Conservation (phyloP, 371 early-diverging fungal genomes). For the Encephalitozoon cuniculi region DNA sequence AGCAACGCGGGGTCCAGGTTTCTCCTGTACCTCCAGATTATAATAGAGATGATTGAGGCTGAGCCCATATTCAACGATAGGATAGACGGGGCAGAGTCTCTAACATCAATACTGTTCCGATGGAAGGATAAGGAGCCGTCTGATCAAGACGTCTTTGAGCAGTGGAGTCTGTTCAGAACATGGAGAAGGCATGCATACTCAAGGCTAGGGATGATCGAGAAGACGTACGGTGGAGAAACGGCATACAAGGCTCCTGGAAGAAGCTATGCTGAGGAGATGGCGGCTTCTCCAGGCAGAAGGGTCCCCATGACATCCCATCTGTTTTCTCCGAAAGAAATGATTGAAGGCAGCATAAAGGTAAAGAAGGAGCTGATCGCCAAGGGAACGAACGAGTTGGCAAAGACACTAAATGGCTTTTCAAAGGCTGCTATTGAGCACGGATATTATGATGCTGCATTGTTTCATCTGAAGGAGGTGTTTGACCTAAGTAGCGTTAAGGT, state of each 20-base stretch:
- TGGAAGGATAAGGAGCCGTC: constrained; percentile 51
- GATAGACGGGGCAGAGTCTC: constrained; percentile 28
- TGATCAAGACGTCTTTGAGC: neutral
- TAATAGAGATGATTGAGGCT: constrained; percentile 55
- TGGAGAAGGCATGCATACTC: constrained; percentile 30
- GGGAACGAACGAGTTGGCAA: constrained; percentile 54
- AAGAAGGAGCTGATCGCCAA: constrained; percentile 31
- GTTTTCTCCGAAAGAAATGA: constrained; percentile 11
- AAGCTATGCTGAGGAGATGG: neutral
- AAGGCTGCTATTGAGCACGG: constrained; percentile 30
- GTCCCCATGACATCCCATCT: neutral
- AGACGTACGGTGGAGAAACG: neutral
- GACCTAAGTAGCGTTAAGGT: constrained; percentile 56
- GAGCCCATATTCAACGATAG: constrained; percentile 33
- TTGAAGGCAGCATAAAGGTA: constrained; percentile 9
- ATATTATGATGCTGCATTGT: constrained; percentile 38
- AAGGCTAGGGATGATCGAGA: neutral
- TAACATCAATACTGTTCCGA: constrained; percentile 30
- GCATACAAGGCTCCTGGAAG: neutral
- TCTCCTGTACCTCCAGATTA: constrained; percentile 44
- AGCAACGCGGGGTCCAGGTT: constrained; percentile 8
- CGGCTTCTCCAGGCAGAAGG: neutral
- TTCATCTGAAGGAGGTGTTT: constrained; percentile 46
- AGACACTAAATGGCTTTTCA: constrained; percentile 45
- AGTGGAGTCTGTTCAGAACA: constrained; percentile 1